phyloP scores from a whole-genome alignment of 2,329 filamentous ascomycete genomes.

The Podosphaera xanthii region DNA sequence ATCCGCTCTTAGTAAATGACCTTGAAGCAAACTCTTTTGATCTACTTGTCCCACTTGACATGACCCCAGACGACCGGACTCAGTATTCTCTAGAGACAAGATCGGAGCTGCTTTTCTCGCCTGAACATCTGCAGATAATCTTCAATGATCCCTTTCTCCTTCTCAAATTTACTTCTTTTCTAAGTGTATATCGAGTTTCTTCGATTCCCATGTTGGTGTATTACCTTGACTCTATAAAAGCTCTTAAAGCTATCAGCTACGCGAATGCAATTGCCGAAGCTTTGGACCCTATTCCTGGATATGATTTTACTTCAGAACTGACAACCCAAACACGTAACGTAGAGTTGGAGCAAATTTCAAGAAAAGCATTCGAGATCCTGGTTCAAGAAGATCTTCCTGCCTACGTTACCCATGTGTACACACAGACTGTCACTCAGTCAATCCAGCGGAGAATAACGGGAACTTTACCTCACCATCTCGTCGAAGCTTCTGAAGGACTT shows the following conservation, averaged over 20 bases:
- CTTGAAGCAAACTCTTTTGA: slow-evolving; percentile 30
- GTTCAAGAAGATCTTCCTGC: slow-evolving; percentile 47
- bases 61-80: slow-evolving; percentile 7
- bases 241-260: slow-evolving; percentile 46
- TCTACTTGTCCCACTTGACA: slow-evolving; percentile 23
- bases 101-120: slow-evolving; percentile 41
- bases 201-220: slow-evolving; percentile 46
- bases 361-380: slow-evolving; percentile 39
- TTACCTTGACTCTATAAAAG: slow-evolving; percentile 50
- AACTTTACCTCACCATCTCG: slow-evolving; percentile 37
- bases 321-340: slow-evolving; percentile 31
- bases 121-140: slow-evolving; percentile 39
- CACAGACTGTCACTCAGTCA: slow-evolving; percentile 44
- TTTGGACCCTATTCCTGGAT: slow-evolving; percentile 29
- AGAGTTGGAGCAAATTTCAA: slow-evolving; percentile 36
- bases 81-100: slow-evolving; percentile 37
- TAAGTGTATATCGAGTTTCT: slow-evolving; percentile 32
- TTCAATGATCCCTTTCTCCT: slow-evolving; percentile 40
- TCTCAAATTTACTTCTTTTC: slow-evolving; percentile 42
- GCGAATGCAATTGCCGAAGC: slow-evolving; percentile 44
- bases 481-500: slow-evolving; percentile 48
- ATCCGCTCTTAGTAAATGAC: slow-evolving; percentile 20
- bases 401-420: slow-evolving; percentile 46
- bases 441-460: slow-evolving; percentile 46
- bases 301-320: slow-evolving; percentile 29